A percentile compares a stretch with the other conserved stretches of the same genome.
Conservation (phyloP, 2,329 filamentous ascomycete genomes). For the Fusarium albidum region DNA sequence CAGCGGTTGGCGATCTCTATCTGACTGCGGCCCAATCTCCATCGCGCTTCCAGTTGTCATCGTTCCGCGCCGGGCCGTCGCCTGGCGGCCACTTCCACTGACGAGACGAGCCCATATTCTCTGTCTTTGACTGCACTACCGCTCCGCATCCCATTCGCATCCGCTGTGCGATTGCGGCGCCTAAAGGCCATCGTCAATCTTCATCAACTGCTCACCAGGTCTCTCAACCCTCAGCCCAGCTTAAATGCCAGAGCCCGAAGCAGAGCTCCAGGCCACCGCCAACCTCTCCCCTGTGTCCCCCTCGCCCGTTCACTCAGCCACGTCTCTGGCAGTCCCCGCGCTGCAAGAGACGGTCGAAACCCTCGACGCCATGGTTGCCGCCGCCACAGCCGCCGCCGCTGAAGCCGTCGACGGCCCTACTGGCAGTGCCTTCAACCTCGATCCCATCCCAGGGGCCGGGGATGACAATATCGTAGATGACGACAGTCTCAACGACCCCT, state of each 20-base stretch:
- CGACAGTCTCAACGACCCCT: conserved; percentile 58
- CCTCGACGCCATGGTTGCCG: conserved; percentile 56
- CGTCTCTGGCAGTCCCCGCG: conserved; percentile 56
- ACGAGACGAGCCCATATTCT: conserved; percentile 30
- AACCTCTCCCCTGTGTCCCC: conserved; percentile 62
- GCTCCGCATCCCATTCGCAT: conserved; percentile 25
- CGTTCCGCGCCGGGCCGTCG: conserved; percentile 30
- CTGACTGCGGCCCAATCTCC: conserved; percentile 25
- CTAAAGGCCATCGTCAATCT: conserved; percentile 24
- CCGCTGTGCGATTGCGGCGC: conserved; percentile 31
- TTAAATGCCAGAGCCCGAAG: conserved; percentile 57
- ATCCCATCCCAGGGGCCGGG: conserved; percentile 44
- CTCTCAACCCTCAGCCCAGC: conserved; percentile 27
- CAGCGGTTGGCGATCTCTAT: conserved; percentile 16
- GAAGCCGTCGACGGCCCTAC: conserved; percentile 40
- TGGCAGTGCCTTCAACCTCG: conserved; percentile 44
- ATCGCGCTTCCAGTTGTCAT: conserved; percentile 19
- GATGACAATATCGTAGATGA: conserved; percentile 53
- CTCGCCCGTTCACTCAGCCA: conserved; percentile 55
- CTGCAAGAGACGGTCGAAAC: conserved; percentile 63
- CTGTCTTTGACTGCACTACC: conserved; percentile 27
- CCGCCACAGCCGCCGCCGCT: conserved; percentile 41
- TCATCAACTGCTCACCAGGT: conserved; percentile 25
- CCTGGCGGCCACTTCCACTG: conserved; percentile 32
- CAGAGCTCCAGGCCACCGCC: conserved; percentile 59